Percentiles rank a stretch among this genome's conserved stretches.
Conservation (phyloP, 257 asterid species). For the Nicotiana noctiflora region DNA sequence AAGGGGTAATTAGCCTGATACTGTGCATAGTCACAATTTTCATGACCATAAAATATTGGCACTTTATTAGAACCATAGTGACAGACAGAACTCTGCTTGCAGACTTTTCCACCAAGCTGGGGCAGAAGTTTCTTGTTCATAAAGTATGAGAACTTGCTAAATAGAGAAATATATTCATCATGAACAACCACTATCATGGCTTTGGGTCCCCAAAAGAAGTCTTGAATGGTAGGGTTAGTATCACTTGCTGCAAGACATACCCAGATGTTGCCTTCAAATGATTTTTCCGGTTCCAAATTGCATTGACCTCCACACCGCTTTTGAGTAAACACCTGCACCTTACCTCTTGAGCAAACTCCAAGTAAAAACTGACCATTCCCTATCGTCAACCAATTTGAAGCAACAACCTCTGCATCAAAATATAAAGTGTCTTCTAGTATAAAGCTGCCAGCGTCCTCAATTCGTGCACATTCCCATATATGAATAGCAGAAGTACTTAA, state of each 20-base stretch:
- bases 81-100: constrained; percentile 13
- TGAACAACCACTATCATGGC: constrained; percentile 61
- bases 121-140: constrained; percentile 23
- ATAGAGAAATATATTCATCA: constrained; percentile 54
- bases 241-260: constrained; percentile 57
- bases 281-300: constrained; percentile 44
- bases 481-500: constrained; percentile 32
- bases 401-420: constrained; percentile 58
- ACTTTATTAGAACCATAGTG: constrained; percentile 22
- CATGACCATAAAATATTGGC: constrained; percentile 24
- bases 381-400: constrained; percentile 62
- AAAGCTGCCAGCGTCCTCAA: constrained; percentile 59
- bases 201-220: constrained; percentile 92
- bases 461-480: constrained; percentile 76
- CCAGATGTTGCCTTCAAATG: constrained; percentile 57
- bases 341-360: constrained; percentile 65
- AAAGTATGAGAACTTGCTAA: constrained; percentile 46
- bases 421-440: constrained; percentile 61
- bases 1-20: constrained; percentile 21
- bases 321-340: constrained; percentile 55
- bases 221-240: constrained; percentile 43
- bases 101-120: constrained; percentile 7
- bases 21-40: constrained; percentile 16
- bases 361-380: constrained; percentile 77
- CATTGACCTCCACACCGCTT: constrained; percentile 59